Conservation (phyloP, 441 rosid species). For the Syzygium malaccense region DNA sequence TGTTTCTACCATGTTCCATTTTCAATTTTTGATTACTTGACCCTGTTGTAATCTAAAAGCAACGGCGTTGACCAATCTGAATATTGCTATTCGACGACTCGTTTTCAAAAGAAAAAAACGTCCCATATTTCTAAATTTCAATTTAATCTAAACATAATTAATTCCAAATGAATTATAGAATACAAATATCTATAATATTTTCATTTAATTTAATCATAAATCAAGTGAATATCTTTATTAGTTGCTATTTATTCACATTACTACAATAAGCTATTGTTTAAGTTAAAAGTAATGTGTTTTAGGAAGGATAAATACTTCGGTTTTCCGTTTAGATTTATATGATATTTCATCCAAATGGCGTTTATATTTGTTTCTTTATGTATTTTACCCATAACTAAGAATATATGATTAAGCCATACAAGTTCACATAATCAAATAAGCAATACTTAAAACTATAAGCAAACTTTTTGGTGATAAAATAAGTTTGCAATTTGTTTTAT, state of each 20-base stretch:
- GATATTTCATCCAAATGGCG: too few species aligned
- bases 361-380: too few species aligned
- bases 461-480: neutral
- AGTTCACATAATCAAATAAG: neutral
- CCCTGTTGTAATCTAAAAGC: neutral
- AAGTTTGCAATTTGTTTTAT: neutral
- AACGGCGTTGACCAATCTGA: too few species aligned
- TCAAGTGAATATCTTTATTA: neutral
- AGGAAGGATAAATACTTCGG: too few species aligned
- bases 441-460: neutral
- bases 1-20: neutral
- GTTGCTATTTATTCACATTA: neutral
- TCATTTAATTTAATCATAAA: neutral
- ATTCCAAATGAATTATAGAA: neutral
- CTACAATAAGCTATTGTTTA: neutral
- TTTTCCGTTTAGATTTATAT: neutral
- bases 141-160: neutral
- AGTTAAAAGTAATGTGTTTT: too few species aligned
- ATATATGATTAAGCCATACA: too few species aligned
- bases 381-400: neutral
- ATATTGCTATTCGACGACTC: neutral
- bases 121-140: neutral
- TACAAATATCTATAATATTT: too few species aligned
- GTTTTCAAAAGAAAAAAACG: neutral
- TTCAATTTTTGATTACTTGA: neutral